Conservation (phyloP, 2,329 filamentous ascomycete species). For the Fusarium sp. region DNA sequence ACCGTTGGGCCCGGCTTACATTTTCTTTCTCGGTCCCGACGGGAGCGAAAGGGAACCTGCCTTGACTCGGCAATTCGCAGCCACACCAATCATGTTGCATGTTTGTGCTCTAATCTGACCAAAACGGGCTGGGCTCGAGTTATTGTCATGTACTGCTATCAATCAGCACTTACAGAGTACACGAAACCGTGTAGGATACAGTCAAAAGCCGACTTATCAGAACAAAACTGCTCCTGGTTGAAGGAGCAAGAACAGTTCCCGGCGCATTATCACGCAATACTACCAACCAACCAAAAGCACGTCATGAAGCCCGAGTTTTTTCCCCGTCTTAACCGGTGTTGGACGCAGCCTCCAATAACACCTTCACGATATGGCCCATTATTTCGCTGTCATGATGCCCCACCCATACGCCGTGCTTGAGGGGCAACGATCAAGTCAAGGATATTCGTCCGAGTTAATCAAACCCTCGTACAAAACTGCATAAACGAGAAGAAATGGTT, state of each 20-base stretch:
- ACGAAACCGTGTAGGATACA: background rate
- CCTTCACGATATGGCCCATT: slow-evolving; percentile 6
- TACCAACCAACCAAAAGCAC: background rate
- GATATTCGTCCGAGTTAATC: slow-evolving; percentile 33
- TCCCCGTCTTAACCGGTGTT: background rate
- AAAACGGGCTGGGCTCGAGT: slow-evolving; percentile 5
- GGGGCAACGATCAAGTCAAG: slow-evolving; percentile 12
- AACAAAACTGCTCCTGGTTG: background rate
- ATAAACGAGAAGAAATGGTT: background rate
- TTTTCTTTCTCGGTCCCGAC: slow-evolving; percentile 43
- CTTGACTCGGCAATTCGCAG: slow-evolving; percentile 38
- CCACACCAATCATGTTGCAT: slow-evolving; percentile 35
- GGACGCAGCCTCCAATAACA: slow-evolving; percentile 2
- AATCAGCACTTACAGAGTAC: background rate
- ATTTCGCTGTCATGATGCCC: background rate
- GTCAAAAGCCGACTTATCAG: background rate
- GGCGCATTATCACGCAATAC: background rate
- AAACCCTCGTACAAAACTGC: slow-evolving; percentile 26
- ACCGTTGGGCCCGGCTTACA: slow-evolving; percentile 34
- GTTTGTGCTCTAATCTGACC: slow-evolving; percentile 6
- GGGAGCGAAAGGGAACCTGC: slow-evolving; percentile 36
- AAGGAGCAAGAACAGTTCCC: background rate
- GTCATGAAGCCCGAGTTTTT: background rate
- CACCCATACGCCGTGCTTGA: slow-evolving; percentile 9
- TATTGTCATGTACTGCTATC: background rate